phyloP scores from a whole-genome alignment of 1,139 yeast genomes.

The Zygoascus hellenicus region DNA sequence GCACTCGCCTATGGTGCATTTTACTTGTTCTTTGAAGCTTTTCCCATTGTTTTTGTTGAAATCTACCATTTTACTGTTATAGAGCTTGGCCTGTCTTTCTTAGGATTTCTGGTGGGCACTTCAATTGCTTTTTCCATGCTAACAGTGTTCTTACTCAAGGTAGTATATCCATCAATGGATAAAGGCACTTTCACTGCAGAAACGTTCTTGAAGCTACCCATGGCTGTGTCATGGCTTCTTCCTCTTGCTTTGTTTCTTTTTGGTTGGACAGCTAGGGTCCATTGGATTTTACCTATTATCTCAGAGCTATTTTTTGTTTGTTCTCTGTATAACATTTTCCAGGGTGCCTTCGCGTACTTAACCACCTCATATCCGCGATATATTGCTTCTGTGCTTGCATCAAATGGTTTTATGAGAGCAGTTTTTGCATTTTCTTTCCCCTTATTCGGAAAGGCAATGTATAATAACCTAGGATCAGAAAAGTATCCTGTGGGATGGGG shows the following conservation, averaged over 20 bases:
- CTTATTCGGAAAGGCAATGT: constrained; percentile 47
- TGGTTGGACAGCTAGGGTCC: constrained; percentile 58
- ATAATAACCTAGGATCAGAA: constrained; percentile 39
- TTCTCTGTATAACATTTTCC: constrained; percentile 67
- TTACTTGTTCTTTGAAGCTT: constrained; percentile 57
- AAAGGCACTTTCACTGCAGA: constrained; percentile 18
- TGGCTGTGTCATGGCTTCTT: constrained; percentile 47
- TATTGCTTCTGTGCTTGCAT: constrained; percentile 54
- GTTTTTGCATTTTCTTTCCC: constrained; percentile 53
- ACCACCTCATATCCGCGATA: constrained; percentile 69
- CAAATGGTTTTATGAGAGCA: constrained; percentile 47
- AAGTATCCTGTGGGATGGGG: constrained; percentile 55
- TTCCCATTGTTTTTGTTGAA: constrained; percentile 49
- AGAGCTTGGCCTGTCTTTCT: constrained; percentile 45
- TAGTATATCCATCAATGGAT: constrained; percentile 13
- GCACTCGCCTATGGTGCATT: constrained; percentile 50
- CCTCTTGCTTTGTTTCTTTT: constrained; percentile 46
- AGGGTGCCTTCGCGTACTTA: constrained; percentile 64
- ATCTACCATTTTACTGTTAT: constrained; percentile 45
- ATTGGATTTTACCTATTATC: constrained; percentile 75
- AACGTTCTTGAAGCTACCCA: constrained; percentile 15
- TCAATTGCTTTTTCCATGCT: constrained; percentile 22
- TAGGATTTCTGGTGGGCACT: constrained; percentile 44
- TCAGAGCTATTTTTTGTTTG: constrained; percentile 75
- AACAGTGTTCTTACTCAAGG: constrained; percentile 13